Evolutionary conservation across 2,329 filamentous ascomycete genomes (phyloP).

Genomic region (Lithohypha guttulata): DNA sequence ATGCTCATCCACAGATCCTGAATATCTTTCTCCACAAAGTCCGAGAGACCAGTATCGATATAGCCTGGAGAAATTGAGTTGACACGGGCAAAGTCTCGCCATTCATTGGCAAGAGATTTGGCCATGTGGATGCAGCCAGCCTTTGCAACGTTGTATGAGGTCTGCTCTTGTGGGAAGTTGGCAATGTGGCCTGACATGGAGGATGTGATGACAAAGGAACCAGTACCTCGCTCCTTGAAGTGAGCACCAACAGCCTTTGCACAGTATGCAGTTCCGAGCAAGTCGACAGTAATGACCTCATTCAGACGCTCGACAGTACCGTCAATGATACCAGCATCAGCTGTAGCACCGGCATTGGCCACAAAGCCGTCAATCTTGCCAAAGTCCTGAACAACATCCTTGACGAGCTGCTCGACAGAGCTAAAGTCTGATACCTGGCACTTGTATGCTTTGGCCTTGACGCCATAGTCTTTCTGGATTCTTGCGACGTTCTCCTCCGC

Average conservation of each 20-base stretch:
- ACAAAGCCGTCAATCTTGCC: constrained; percentile 58
- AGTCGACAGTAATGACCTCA: constrained; percentile 72
- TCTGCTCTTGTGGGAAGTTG: constrained; percentile 51
- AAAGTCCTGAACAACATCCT: constrained; percentile 56
- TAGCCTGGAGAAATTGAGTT: constrained; percentile 60
- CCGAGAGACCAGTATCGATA: constrained; percentile 56
- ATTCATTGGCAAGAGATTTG: constrained; percentile 56
- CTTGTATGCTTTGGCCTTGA: constrained; percentile 60
- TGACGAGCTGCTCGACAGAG: constrained; percentile 46
- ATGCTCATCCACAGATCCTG: constrained; percentile 50
- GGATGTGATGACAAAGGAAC: constrained; percentile 57
- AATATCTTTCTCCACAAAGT: constrained; percentile 48
- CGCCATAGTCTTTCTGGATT: constrained; percentile 47
- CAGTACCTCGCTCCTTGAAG: constrained; percentile 55
- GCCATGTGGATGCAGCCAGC: constrained; percentile 57
- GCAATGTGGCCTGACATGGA: constrained; percentile 48
- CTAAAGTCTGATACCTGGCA: constrained; percentile 49
- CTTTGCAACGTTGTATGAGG: constrained; percentile 55
- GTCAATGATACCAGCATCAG: constrained; percentile 57
- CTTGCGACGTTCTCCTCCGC: constrained; percentile 57
- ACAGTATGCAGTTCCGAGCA: constrained; percentile 77
- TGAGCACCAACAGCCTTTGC: constrained; percentile 79
- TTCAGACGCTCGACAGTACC: constrained; percentile 61
- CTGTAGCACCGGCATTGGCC: constrained; percentile 61
- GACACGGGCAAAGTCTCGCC: constrained; percentile 58